These are phyloP conservation scores for Castanea sativa DNA, from an alignment of 306 rosid genomes.

Conservation along the genomic window DNA sequence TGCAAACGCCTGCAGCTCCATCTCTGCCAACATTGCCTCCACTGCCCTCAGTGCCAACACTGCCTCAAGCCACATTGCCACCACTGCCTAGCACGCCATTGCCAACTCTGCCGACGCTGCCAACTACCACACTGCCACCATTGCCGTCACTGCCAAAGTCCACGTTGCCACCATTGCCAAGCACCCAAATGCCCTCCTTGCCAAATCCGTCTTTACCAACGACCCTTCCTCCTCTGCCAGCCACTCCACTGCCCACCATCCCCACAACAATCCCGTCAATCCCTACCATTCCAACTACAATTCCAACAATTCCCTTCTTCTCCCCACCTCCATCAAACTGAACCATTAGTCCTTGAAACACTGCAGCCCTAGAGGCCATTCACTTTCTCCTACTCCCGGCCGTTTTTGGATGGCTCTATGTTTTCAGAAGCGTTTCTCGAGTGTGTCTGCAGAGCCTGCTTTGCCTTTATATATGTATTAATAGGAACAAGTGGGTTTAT, in stretches of 20 bases:
- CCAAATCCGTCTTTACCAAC: constrained; percentile 13
- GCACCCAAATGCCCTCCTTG: constrained; percentile 9
- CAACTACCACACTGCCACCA: constrained; percentile 4
- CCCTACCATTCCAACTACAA: constrained; percentile 9
- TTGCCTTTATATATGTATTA: neutral
- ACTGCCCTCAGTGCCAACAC: neutral
- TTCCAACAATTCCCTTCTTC: constrained; percentile 18
- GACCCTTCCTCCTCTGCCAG: constrained; percentile 28
- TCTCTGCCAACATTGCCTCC: constrained; percentile 24
- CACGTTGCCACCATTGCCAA: constrained; percentile 26
- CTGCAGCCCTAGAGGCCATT: neutral
- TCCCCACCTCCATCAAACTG: constrained; percentile 31
- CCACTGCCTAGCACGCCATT: neutral
- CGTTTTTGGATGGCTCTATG: neutral
- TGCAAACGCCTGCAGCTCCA: constrained; percentile 27
- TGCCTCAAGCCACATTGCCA: constrained; percentile 13
- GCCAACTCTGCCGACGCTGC: neutral
- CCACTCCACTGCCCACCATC: constrained; percentile 14
- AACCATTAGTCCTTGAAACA: neutral
- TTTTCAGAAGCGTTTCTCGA: neutral
- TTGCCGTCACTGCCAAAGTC: constrained; percentile 17
- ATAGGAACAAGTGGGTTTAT: no score
- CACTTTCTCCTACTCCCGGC: neutral
- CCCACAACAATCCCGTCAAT: constrained; percentile 14
- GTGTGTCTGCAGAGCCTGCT: neutral